Evolutionary conservation across 2,329 filamentous ascomycete species (phyloP), one percentile per base, ranked within the genome.

Genomic region (Dothistroma septosporum): DNA sequence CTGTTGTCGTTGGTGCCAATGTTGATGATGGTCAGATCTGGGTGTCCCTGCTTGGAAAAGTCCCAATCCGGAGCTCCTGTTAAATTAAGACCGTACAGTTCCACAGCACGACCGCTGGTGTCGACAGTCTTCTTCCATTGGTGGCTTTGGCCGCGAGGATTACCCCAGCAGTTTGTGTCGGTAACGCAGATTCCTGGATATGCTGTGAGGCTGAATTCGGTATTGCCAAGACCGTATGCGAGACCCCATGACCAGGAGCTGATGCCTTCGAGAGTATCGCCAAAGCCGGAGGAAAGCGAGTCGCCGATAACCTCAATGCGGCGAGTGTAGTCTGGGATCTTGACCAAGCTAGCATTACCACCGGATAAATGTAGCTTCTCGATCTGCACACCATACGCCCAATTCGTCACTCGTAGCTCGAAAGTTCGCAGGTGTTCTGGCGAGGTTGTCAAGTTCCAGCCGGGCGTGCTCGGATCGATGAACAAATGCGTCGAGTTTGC

Each of bases 351-450:
- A 41, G 78, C 75, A 0, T 52, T 46, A 5, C 76, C 76, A 3
- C 74, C 70, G 1, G 75, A 76, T 14, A 85, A 75, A 57, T 84
- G 81, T 1, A 86, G 76, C 8, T 78, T 75, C 19, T 76, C 74
- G 49, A 87, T 79, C 70, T 87, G 84, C 3, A 86, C 78, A 11
- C 83, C 83, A 65, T 82, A 82, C 16, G 78, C 83, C 83, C 83
- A 87, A 66, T 87, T 87, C 1, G 83, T 83, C 16, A 86, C 83
- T 68, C 83, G 76, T 66, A 86, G 72, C 68, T 86, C 83, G 60
- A 86, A 84, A 0, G 76, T 79, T 33, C 78, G 77, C 0, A 79
- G 79, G 46, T 70, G 76, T 21, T 80, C 64, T 22, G 58, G 68
- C 0, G 80, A 76, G 11, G 73, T 73, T 0, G 77, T 79, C 44